Base-by-base conservation (phyloP, 2,329 filamentous ascomycete species). In the Colletotrichum cereale region DNA sequence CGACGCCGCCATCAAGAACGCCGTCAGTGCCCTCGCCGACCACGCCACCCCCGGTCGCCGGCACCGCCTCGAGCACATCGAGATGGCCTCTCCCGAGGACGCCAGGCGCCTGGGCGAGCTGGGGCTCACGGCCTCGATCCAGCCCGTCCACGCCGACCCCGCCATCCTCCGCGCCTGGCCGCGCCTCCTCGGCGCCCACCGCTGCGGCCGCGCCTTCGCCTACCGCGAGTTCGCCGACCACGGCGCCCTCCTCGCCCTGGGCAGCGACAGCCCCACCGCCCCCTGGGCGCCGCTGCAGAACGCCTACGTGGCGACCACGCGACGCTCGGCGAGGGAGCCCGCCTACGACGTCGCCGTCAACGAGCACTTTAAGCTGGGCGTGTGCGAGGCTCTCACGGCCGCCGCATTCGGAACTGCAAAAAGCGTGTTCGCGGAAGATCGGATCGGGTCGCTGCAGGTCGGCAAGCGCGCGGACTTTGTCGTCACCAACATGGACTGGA, bases 1-100 rank as follows among this genome's bases (percentile, higher is more conserved):
- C 69, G 88, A 90, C 75, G 81, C 80, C 47, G 86, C 88, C 7
- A 80, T 88, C 42, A 80, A 79, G 62, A 84, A 84, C 70, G 87
- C 86, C 16, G 82, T 89, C 68, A 84, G 88, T 75, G 81, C 82
- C 0, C 80, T 90, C 24, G 84, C 74, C 7, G 76, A 74, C 72
- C 77, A 75, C 44, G 78, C 76, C 0, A 78, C 74, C 68, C 81
- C 83, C 0, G 82, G 80, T 21, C 82, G 83, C 48, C 82, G 88
- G 47, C 88, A 88, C 69, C 84, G 88, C 12, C 86, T 89, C 74
- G 88, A 90, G 79, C 88, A 90, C 76, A 80, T 90, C 24, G 88
- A 90, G 78, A 81, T 90, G 61, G 82, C 87, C 0, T 82, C 82
- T 0, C 81, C 83, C 2, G 80, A 81, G 58, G 87, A 89, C 75